These are phyloP conservation scores for Cicer bijugum DNA, from an alignment of 306 rosid species.

Conservation along the genomic window DNA sequence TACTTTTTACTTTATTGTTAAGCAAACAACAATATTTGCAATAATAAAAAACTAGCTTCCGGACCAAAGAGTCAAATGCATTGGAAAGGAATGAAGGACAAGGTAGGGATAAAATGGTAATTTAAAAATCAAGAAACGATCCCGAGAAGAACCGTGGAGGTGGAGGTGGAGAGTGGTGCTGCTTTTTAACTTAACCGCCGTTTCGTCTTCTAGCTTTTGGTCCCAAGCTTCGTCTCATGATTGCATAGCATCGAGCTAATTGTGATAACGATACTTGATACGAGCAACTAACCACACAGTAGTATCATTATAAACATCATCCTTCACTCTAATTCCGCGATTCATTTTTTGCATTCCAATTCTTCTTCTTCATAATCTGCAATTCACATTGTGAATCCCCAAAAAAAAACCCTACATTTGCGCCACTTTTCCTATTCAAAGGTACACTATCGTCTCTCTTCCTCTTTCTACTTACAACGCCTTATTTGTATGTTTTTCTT, in stretches of 20 bases:
- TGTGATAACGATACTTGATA: background rate
- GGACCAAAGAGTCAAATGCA: too few relatives aligned
- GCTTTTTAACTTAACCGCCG: constrained; percentile 12
- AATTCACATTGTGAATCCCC: constrained; percentile 24
- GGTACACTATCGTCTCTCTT: constrained; percentile 7
- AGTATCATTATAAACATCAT: background rate
- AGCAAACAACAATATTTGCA: too few relatives aligned
- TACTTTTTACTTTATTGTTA: too few relatives aligned
- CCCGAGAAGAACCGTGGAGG: too few relatives aligned
- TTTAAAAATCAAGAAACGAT: too few relatives aligned
- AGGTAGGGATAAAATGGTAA: too few relatives aligned
- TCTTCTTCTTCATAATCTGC: constrained; percentile 1
- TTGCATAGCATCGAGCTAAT: background rate
- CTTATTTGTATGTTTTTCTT: background rate
- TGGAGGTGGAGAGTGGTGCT: too few relatives aligned
- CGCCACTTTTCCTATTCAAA: background rate
- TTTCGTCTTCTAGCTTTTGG: background rate
- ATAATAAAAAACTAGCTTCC: too few relatives aligned
- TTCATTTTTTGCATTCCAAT: background rate
- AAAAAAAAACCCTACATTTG: constrained; percentile 48
- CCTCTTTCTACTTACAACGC: background rate
- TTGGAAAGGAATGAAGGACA: too few relatives aligned
- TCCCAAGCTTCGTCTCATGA: background rate
- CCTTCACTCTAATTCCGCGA: constrained; percentile 29
- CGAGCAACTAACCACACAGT: too few relatives aligned